Conservation (phyloP, 805 yeast species). For the Saccharomycopsis sp. region DNA sequence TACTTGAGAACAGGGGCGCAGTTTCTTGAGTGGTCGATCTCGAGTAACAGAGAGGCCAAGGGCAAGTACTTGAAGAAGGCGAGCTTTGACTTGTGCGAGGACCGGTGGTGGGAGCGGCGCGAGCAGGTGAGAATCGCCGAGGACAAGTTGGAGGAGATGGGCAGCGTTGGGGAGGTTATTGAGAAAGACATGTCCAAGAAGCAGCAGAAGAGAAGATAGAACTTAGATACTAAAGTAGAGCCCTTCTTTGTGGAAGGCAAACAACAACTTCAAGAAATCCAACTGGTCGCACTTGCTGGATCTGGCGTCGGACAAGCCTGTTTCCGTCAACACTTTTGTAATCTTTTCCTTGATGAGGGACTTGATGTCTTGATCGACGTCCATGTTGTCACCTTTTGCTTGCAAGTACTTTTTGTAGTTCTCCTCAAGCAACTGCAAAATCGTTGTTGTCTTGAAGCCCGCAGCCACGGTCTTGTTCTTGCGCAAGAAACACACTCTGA, state of each 20-base stretch:
- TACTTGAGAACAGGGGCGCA: constrained; percentile 79
- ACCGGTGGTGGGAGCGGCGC: constrained; percentile 98
- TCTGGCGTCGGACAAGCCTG: constrained; percentile 77
- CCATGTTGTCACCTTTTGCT: constrained; percentile 30
- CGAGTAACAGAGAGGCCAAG: constrained; percentile 73
- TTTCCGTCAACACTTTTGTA: constrained; percentile 62
- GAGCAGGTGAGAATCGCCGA: constrained; percentile 84
- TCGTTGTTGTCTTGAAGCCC: constrained; percentile 77
- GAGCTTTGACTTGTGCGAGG: constrained; percentile 85
- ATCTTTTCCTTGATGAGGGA: constrained; percentile 57
- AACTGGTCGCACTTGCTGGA: constrained; percentile 93
- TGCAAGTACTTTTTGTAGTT: constrained; percentile 72
- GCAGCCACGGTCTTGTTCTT: constrained; percentile 91
- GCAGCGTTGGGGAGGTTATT: constrained; percentile 82
- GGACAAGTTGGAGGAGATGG: constrained; percentile 80
- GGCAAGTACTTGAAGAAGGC: constrained; percentile 86
- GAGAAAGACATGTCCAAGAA: constrained; percentile 54
- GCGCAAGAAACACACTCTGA: constrained; percentile 85
- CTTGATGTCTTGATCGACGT: constrained; percentile 27
- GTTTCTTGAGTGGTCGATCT: constrained; percentile 88
- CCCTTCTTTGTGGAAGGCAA: constrained; percentile 95
- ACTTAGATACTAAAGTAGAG: constrained; percentile 56
- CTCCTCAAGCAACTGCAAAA: constrained; percentile 72
- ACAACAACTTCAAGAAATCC: constrained; percentile 76
- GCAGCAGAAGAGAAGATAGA: constrained; percentile 1